Evolutionary conservation across 2,329 filamentous ascomycete species (phyloP).

Genomic region (Phoma sp.): DNA sequence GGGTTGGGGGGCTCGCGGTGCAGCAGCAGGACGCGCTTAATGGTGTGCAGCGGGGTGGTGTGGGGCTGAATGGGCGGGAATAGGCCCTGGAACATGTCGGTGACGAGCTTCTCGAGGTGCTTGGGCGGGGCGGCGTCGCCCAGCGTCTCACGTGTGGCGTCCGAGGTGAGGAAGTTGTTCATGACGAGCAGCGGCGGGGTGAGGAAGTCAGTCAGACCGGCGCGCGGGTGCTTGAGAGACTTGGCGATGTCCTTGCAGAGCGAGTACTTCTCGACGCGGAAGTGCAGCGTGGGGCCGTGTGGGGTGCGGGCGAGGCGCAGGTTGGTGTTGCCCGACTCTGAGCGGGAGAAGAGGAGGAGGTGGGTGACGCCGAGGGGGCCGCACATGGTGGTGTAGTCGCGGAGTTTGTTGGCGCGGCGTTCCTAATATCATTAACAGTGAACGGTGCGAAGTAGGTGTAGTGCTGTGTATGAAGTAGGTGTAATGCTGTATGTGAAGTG

Average conservation of each 20-base stretch:
- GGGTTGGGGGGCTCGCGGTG: conserved; percentile 71
- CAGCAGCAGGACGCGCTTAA: conserved; percentile 86
- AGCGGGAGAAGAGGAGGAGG: conserved; percentile 90
- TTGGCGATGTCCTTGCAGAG: conserved; percentile 88
- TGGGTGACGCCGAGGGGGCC: conserved; percentile 93
- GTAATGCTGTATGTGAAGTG: no score
- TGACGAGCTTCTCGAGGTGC: conserved; percentile 90
- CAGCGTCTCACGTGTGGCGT: conserved; percentile 41
- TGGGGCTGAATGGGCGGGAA: conserved; percentile 97
- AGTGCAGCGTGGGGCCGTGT: conserved; percentile 89
- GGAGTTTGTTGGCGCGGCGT: conserved; percentile 82
- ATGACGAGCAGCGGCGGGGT: conserved; percentile 92
- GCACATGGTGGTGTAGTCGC: conserved; percentile 94
- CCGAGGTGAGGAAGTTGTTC: conserved; percentile 88
- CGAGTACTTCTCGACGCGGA: conserved; percentile 93
- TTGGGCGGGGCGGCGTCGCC: conserved; percentile 75
- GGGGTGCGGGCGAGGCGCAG: conserved; percentile 86
- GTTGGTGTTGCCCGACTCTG: conserved; percentile 88
- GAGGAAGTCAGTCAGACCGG: conserved; percentile 79
- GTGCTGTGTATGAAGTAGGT: no score
- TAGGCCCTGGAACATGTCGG: conserved; percentile 92
- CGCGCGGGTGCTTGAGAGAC: conserved; percentile 81
- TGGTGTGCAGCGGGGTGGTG: conserved; percentile 86
- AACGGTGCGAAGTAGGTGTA: background rate
- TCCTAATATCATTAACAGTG: conserved; percentile 57